phyloP scores from a whole-genome alignment of 1,284 basidiomycete species.

The Leucoagaricus sp. region DNA sequence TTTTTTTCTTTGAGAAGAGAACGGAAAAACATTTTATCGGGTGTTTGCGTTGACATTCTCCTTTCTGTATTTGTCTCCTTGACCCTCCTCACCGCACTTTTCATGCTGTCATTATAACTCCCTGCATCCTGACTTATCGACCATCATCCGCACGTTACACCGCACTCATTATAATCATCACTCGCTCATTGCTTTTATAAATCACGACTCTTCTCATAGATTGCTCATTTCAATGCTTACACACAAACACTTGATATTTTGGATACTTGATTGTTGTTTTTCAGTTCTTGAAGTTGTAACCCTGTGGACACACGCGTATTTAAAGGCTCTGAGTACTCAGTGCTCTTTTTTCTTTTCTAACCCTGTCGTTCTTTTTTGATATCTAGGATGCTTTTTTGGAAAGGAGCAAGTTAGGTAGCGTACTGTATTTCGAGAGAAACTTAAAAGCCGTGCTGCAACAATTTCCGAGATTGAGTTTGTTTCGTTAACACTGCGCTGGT shows the following conservation, averaged over 20 bases:
- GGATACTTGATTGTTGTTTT: too few species aligned
- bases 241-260: too few species aligned
- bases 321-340: too few species aligned
- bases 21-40: background rate
- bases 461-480: too few species aligned
- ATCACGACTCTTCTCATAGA: background rate
- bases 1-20: background rate
- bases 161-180: background rate
- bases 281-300: background rate
- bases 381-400: too few species aligned
- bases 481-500: too few species aligned
- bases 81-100: background rate
- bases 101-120: background rate
- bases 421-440: too few species aligned
- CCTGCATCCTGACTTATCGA: background rate
- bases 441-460: too few species aligned
- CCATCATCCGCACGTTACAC: background rate
- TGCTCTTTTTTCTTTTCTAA: too few species aligned
- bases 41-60: background rate
- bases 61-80: background rate
- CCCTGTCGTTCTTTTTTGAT: too few species aligned
- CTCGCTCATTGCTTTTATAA: background rate
- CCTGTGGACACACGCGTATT: background rate
- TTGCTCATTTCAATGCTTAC: background rate
- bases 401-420: too few species aligned